Conservation (phyloP, 1,284 basidiomycete species). For the Microbotryomycetes sp. region DNA sequence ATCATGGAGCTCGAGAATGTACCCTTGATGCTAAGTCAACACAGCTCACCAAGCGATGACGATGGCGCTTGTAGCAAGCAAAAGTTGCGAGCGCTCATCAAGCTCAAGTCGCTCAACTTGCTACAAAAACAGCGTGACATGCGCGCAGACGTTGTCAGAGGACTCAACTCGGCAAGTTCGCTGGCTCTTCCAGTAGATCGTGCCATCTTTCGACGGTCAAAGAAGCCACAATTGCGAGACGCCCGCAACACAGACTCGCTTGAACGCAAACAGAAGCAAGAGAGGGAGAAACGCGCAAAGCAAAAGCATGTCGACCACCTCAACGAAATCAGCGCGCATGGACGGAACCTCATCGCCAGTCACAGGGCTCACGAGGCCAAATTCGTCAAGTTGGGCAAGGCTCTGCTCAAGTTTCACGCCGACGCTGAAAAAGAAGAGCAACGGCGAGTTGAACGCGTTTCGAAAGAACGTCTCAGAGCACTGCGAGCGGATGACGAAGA, state of each 20-base stretch:
- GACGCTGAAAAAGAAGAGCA: constrained; percentile 48
- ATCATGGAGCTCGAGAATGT: constrained; percentile 81
- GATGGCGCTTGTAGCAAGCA: constrained; percentile 40
- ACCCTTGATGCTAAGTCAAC: constrained; percentile 61
- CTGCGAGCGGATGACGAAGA: constrained; percentile 98
- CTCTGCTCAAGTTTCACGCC: constrained; percentile 45
- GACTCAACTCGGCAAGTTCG: constrained; percentile 81
- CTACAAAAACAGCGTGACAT: constrained; percentile 83
- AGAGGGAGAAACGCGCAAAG: constrained; percentile 88
- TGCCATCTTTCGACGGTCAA: constrained; percentile 77
- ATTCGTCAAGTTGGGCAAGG: constrained; percentile 49
- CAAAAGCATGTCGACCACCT: constrained; percentile 96
- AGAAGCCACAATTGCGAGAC: constrained; percentile 83
- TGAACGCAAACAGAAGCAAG: constrained; percentile 84
- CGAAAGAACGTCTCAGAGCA: constrained; percentile 97
- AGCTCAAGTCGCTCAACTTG: constrained; percentile 86
- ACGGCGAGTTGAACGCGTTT: constrained; percentile 79
- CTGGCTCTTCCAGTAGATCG: constrained; percentile 73
- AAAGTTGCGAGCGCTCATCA: constrained; percentile 84
- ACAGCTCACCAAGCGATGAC: constrained; percentile 46
- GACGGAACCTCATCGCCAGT: constrained; percentile 61
- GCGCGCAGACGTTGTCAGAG: constrained; percentile 78
- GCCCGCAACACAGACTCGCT: constrained; percentile 83
- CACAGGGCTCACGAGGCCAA: constrained; percentile 47
- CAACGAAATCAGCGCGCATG: constrained; percentile 78